phyloP scores from a whole-genome alignment of 164 flowering plant species.

The Taxillus chinensis region DNA sequence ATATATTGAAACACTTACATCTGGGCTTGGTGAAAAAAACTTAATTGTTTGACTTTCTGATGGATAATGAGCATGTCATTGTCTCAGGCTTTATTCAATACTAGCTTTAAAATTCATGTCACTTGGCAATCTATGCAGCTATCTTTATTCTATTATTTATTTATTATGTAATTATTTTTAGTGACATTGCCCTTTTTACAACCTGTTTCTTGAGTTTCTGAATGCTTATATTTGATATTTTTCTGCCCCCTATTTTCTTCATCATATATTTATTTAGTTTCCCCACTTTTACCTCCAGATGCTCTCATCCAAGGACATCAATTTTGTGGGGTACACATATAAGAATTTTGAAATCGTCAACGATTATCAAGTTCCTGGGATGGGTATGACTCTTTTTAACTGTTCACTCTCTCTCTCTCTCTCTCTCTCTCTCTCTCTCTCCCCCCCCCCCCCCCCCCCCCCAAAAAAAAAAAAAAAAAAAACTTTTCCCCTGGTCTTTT shows the following conservation, averaged over 20 bases:
- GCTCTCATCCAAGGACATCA: constrained; percentile 68
- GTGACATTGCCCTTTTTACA: neutral
- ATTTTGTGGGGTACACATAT: constrained; percentile 66
- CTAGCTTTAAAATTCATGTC: neutral
- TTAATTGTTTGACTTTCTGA: neutral
- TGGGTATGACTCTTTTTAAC: constrained; percentile 30
- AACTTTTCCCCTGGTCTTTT: no score
- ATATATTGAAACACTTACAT: no score
- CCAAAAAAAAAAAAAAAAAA: no score
- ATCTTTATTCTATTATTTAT: no score
- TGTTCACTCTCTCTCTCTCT: neutral
- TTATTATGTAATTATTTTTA: neutral
- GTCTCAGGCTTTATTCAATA: no score
- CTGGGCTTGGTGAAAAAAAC: neutral
- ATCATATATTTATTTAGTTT: neutral
- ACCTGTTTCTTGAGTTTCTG: no score
- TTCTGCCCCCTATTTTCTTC: neutral
- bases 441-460: no score
- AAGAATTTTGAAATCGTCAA: constrained; percentile 63
- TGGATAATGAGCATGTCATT: no score
- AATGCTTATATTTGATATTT: neutral
- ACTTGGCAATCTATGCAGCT: no score
- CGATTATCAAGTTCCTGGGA: constrained; percentile 75
- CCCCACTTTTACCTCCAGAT: constrained; percentile 28
- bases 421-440: constrained; percentile 11